A percentile compares a stretch with the other conserved stretches of the same genome.
Evolutionary conservation across 257 asterid genomes (phyloP).

Genomic region (Capsicum pubescens): DNA sequence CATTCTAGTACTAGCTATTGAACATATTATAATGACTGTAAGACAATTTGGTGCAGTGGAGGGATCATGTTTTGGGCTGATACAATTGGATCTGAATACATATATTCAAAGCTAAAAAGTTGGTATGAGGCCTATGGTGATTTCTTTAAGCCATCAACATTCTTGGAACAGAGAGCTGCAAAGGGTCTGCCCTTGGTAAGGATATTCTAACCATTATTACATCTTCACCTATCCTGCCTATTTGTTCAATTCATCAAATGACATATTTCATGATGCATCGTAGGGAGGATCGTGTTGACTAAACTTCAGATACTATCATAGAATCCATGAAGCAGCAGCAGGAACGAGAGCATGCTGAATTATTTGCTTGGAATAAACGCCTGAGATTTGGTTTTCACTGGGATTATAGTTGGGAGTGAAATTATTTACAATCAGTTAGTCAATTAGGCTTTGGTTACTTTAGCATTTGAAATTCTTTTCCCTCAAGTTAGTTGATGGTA

Average conservation of each 20-base stretch:
- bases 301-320: neutral
- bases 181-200: conserved; percentile 17
- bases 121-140: conserved; percentile 26
- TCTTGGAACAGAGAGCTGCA: conserved; percentile 27
- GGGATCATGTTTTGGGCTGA: conserved; percentile 30
- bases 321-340: neutral
- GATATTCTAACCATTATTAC: neutral
- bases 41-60: conserved; percentile 3
- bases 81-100: conserved; percentile 19
- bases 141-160: conserved; percentile 27
- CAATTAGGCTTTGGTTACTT: neutral
- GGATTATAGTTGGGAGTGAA: neutral
- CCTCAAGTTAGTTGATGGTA: neutral
- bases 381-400: neutral
- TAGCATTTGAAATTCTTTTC: neutral
- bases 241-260: neutral
- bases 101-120: conserved; percentile 9
- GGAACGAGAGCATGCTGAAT: neutral
- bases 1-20: neutral
- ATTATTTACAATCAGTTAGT: neutral
- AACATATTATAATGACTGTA: neutral
- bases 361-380: neutral
- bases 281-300: conserved; percentile 24
- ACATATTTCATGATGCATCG: neutral
- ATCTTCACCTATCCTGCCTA: neutral